Evolutionary conservation across 2,329 filamentous ascomycete species (phyloP).

Genomic region (Leptographium wingfieldii): DNA sequence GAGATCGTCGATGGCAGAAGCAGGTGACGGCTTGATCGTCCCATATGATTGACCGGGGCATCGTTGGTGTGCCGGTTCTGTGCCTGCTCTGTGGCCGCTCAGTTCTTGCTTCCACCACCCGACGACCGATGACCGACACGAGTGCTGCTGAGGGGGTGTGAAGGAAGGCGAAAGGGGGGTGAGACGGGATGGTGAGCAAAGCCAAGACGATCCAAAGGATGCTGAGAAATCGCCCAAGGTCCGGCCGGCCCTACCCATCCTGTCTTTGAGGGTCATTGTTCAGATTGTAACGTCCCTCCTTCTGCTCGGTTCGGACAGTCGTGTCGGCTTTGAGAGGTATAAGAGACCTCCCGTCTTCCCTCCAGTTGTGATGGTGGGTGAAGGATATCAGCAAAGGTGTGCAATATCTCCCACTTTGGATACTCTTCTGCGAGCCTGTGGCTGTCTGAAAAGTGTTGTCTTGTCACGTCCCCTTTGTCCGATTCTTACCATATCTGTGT

Average conservation of each 20-base stretch:
- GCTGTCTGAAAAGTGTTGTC: background rate
- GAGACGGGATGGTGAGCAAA: background rate
- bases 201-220: background rate
- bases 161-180: background rate
- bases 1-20: background rate
- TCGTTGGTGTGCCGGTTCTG: background rate
- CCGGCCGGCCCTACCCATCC: background rate
- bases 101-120: background rate
- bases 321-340: background rate
- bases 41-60: background rate
- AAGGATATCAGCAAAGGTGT: background rate
- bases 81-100: background rate
- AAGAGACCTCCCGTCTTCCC: background rate
- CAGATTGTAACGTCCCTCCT: background rate
- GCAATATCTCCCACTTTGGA: background rate
- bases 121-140: background rate
- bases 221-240: background rate
- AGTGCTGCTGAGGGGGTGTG: background rate
- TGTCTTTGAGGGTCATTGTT: background rate
- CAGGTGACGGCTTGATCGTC: background rate
- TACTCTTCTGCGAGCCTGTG: background rate
- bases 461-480: background rate
- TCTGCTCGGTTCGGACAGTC: background rate
- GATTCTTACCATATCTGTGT: too few species aligned
- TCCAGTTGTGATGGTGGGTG: background rate